Conservation (phyloP, 352 stramenopile genomes). For the Phytophthora tentaculata region DNA sequence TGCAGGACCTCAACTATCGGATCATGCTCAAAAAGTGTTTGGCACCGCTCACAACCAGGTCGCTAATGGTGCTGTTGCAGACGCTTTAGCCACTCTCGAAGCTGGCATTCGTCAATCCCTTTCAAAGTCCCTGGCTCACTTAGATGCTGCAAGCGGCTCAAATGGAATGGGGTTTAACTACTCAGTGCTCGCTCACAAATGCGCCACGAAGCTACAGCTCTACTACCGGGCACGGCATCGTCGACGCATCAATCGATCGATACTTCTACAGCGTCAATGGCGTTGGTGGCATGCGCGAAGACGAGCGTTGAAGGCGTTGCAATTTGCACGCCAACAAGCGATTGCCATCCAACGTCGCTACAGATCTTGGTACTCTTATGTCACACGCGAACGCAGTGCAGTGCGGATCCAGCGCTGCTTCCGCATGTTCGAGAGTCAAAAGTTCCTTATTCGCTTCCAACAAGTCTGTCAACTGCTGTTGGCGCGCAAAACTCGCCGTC, state of each 20-base stretch:
- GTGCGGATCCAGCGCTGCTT: conserved; percentile 53
- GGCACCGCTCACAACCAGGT: conserved; percentile 16
- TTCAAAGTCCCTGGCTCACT: conserved; percentile 30
- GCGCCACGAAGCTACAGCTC: conserved; percentile 44
- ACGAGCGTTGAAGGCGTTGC: conserved; percentile 3
- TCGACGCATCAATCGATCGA: conserved; percentile 27
- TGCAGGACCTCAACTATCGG: conserved; percentile 10
- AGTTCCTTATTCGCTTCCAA: conserved; percentile 42
- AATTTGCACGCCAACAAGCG: conserved; percentile 35
- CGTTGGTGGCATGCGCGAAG: conserved; percentile 27
- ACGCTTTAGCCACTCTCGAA: conserved; percentile 55
- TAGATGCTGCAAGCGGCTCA: conserved; percentile 29
- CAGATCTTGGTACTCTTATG: conserved; percentile 24
- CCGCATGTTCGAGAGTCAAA: conserved; percentile 47
- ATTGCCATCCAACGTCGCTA: conserved; percentile 46
- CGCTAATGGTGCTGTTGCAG: conserved; percentile 29
- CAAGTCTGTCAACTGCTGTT: conserved; percentile 41
- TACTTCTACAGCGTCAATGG: conserved; percentile 51
- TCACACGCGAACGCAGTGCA: conserved; percentile 27
- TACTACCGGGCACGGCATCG: conserved; percentile 43
- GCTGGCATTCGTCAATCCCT: conserved; percentile 54
- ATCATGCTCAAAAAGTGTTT: conserved; percentile 29
- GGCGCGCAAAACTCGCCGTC: conserved; percentile 22
- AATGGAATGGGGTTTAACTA: conserved; percentile 49
- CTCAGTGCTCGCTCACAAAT: conserved; percentile 43